These are phyloP conservation scores for Lipomyces kockii DNA, from an alignment of 805 yeast species.

Conservation along the genomic window DNA sequence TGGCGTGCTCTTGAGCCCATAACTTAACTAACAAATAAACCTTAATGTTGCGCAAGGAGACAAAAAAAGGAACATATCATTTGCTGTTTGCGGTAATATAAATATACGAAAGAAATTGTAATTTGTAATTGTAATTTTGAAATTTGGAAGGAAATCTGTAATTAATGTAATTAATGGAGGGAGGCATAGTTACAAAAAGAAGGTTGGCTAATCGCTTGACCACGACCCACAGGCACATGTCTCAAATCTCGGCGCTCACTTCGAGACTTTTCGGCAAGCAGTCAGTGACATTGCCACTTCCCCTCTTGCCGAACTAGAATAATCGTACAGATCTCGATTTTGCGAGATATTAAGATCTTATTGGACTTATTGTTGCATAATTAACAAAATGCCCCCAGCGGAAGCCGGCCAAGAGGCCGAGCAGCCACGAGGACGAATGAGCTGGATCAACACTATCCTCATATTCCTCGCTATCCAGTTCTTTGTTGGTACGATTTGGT, in stretches of 20 bases:
- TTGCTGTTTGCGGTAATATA: no score
- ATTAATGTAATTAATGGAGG: no score
- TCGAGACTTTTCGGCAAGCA: background rate
- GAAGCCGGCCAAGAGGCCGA: constrained; percentile 3
- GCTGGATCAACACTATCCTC: constrained; percentile 31
- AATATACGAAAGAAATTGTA: no score
- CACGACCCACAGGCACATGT: no score
- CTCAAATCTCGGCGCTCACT: no score
- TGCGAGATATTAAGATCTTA: background rate
- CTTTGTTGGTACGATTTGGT: constrained; percentile 14
- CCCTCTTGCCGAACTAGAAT: background rate
- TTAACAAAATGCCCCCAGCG: constrained; percentile 2
- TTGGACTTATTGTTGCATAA: background rate
- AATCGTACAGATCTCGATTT: background rate
- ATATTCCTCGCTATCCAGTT: constrained; percentile 28
- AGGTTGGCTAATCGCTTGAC: no score
- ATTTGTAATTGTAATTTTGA: background rate
- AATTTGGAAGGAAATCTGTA: background rate
- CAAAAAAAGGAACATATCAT: no score
- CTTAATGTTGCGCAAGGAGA: no score
- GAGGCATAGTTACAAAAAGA: no score
- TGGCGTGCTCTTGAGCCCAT: no score
- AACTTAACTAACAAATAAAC: no score
- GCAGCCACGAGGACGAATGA: constrained; percentile 16
- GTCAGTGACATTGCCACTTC: background rate